Evolutionary conservation across 768 basidiomycete species (phyloP).

Genomic region (Tricholoma sp.): DNA sequence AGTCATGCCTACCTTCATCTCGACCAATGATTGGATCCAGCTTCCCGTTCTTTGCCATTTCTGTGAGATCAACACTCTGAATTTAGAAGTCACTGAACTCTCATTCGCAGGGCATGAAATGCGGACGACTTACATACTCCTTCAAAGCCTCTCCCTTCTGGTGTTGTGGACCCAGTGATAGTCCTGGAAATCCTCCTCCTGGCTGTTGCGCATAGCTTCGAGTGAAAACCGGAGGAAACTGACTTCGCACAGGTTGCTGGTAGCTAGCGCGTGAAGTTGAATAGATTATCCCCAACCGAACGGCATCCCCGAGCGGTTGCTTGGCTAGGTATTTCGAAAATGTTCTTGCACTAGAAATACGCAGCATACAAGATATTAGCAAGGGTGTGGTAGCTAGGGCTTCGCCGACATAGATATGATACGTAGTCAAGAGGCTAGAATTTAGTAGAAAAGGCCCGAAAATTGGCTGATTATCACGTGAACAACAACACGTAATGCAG

Average conservation of each 20-base stretch:
- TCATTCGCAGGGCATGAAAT: not conserved
- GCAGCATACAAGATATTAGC: not conserved
- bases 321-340: not conserved
- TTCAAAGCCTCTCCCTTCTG: constrained; percentile 84
- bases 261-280: constrained; percentile 5
- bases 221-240: constrained; percentile 6
- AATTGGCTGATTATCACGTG: no score
- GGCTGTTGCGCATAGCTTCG: constrained; percentile 48
- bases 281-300: constrained; percentile 6
- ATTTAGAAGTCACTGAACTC: not conserved
- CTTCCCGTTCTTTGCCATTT: constrained; percentile 79
- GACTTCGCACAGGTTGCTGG: not conserved
- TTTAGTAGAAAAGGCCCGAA: no score
- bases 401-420: no score
- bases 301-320: not conserved
- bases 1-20: constrained; percentile 56
- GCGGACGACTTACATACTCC: constrained; percentile 47
- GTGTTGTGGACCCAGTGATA: constrained; percentile 54
- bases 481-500: no score
- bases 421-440: no score
- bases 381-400: no score
- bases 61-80: constrained; percentile 80
- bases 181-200: constrained; percentile 53
- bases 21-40: constrained; percentile 88
- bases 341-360: not conserved